A percentile compares a stretch with the other conserved stretches of the same genome.
Evolutionary conservation across 1,284 basidiomycete species (phyloP).

Genomic region (Melanopsichium pennsylvanicum): DNA sequence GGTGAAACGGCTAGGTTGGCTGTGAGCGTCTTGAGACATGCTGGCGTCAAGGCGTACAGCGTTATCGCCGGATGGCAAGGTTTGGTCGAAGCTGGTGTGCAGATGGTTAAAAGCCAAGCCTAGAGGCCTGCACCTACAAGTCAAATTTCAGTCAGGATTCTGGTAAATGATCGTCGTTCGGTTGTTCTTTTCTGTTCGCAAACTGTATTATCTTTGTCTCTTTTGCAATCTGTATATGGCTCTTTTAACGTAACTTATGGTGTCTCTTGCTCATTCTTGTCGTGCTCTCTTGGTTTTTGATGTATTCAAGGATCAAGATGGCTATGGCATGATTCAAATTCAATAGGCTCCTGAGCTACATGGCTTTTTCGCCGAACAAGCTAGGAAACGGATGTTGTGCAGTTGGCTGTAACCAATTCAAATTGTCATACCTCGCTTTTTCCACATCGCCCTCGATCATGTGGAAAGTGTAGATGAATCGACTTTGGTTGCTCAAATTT

Average conservation of each 20-base stretch:
- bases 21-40: conserved; percentile 20
- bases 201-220: no score
- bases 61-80: conserved; percentile 13
- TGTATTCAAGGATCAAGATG: neutral
- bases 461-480: conserved; percentile 62
- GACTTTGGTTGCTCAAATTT: conserved; percentile 38
- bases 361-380: conserved; percentile 18
- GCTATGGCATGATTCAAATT: no score
- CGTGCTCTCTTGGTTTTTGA: neutral
- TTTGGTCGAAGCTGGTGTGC: neutral
- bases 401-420: conserved; percentile 57
- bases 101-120: conserved; percentile 5
- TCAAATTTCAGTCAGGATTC: no score
- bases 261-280: neutral
- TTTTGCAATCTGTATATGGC: no score
- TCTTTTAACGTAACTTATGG: neutral
- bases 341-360: neutral
- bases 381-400: conserved; percentile 35
- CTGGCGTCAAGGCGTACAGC: conserved; percentile 29
- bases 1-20: conserved; percentile 28
- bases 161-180: no score
- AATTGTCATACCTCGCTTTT: conserved; percentile 43
- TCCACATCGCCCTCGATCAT: conserved; percentile 55
- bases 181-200: no score
- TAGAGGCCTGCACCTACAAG: no score